phyloP scores from a whole-genome alignment of 352 stramenopile genomes.

The Globisporangium irregulare region DNA sequence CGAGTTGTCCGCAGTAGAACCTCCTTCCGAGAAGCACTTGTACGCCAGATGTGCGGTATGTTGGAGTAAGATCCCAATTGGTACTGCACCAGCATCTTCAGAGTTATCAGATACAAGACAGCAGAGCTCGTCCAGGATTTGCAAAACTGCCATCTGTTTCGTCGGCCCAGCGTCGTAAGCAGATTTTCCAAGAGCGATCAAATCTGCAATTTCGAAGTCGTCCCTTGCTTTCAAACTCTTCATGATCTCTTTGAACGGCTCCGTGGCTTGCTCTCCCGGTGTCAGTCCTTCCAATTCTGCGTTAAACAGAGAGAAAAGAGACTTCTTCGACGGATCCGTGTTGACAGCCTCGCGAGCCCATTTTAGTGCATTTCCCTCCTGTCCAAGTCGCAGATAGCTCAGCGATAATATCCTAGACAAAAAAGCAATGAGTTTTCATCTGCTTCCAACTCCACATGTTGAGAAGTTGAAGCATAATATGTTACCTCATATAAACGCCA shows the following conservation, averaged over 20 bases:
- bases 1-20: background rate
- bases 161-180: constrained; percentile 26
- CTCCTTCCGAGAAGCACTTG: constrained; percentile 20
- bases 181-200: constrained; percentile 50
- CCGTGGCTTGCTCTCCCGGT: constrained; percentile 8
- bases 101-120: constrained; percentile 6
- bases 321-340: constrained; percentile 59
- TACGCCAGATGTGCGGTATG: constrained; percentile 67
- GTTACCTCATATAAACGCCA: constrained; percentile 47
- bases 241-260: constrained; percentile 25
- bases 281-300: constrained; percentile 24
- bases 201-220: constrained; percentile 65
- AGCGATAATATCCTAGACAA: constrained; percentile 29
- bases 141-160: constrained; percentile 36
- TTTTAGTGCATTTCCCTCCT: constrained; percentile 24
- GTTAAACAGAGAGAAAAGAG: constrained; percentile 55
- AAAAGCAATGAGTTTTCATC: background rate
- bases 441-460: no score
- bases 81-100: constrained; percentile 13
- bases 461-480: background rate
- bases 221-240: constrained; percentile 38
- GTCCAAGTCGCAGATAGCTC: constrained; percentile 37
- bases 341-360: constrained; percentile 48
- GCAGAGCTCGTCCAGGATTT: constrained; percentile 59
- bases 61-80: constrained; percentile 48